These are phyloP conservation scores for Boletus patriciae DNA, from an alignment of 768 basidiomycete genomes.

Conservation along the genomic window DNA sequence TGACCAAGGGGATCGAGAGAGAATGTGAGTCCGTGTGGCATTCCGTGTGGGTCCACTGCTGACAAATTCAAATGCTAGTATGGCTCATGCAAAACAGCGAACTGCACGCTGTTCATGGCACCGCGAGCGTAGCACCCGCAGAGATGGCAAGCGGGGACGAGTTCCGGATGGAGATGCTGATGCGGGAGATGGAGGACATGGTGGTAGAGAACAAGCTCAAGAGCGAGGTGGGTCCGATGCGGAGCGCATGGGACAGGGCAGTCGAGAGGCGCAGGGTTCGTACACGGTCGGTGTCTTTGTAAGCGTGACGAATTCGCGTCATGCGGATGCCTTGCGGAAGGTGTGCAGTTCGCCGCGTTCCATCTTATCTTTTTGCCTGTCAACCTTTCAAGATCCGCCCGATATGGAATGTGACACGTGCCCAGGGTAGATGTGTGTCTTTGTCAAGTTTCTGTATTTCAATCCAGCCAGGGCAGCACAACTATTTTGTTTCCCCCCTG, in stretches of 20 bases:
- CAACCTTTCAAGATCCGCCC: slow-evolving; percentile 12
- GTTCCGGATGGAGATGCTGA: slow-evolving; percentile 42
- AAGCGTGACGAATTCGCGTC: slow-evolving; percentile 12
- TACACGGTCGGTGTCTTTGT: slow-evolving; percentile 31
- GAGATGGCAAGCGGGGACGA: slow-evolving; percentile 26
- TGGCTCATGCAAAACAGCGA: slow-evolving; percentile 54
- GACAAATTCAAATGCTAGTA: slow-evolving; percentile 32
- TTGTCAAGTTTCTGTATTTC: slow-evolving; percentile 4
- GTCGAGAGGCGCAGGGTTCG: slow-evolving; percentile 24
- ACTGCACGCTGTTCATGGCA: slow-evolving; percentile 47
- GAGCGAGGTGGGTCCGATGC: slow-evolving; percentile 55
- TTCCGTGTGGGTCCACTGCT: neutral
- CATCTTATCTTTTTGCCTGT: slow-evolving; percentile 14
- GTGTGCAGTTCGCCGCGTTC: neutral
- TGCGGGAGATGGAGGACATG: slow-evolving; percentile 62
- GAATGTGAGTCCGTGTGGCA: slow-evolving; percentile 45
- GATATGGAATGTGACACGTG: slow-evolving; percentile 19
- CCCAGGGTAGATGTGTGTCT: neutral
- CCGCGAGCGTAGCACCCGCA: neutral
- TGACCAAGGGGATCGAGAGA: slow-evolving; percentile 48
- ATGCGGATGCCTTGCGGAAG: slow-evolving; percentile 17
- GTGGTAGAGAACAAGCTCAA: slow-evolving; percentile 63
- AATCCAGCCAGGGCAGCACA: neutral
- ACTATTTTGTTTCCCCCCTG: neutral
- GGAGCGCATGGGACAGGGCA: slow-evolving; percentile 51